These are phyloP conservation scores for Fusarium chlamydosporum DNA, from an alignment of 2,329 filamentous ascomycete genomes.

Conservation along the genomic window DNA sequence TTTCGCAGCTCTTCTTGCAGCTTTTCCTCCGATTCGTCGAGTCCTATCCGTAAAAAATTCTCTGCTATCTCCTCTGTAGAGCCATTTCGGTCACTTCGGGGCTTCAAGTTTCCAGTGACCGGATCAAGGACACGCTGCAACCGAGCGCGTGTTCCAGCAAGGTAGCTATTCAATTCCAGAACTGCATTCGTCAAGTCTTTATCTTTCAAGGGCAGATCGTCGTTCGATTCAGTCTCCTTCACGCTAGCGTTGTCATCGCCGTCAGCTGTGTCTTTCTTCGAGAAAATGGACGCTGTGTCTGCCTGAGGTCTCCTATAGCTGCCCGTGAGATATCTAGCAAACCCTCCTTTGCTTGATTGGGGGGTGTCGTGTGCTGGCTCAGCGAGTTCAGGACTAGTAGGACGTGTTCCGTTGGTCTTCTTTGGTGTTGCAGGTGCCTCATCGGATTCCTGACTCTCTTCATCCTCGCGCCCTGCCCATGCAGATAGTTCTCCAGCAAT, in stretches of 20 bases:
- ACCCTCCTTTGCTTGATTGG: conserved; percentile 61
- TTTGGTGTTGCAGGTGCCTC: conserved; percentile 52
- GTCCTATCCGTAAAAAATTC: conserved; percentile 65
- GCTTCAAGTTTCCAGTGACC: conserved; percentile 72
- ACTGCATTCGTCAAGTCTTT: conserved; percentile 88
- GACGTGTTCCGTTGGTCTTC: conserved; percentile 49
- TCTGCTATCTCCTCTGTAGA: conserved; percentile 67
- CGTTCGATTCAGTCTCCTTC: conserved; percentile 58
- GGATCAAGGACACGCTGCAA: conserved; percentile 74
- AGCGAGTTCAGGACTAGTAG: conserved; percentile 50
- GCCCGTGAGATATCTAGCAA: conserved; percentile 68
- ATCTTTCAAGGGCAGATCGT: conserved; percentile 75
- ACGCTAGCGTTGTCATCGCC: conserved; percentile 69
- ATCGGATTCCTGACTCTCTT: conserved; percentile 56
- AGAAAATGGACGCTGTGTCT: conserved; percentile 72
- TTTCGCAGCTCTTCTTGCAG: conserved; percentile 79
- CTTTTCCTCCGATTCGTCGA: conserved; percentile 67
- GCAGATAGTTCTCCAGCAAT: conserved; percentile 87
- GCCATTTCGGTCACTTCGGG: conserved; percentile 60
- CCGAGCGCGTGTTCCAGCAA: conserved; percentile 84
- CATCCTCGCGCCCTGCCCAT: conserved; percentile 58
- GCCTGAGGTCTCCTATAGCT: conserved; percentile 62
- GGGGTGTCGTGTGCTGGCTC: conserved; percentile 51
- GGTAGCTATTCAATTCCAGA: conserved; percentile 85
- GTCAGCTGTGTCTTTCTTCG: conserved; percentile 67